Base-by-base conservation (phyloP, 164 flowering plant species). In the Magnolia changhungtana region DNA sequence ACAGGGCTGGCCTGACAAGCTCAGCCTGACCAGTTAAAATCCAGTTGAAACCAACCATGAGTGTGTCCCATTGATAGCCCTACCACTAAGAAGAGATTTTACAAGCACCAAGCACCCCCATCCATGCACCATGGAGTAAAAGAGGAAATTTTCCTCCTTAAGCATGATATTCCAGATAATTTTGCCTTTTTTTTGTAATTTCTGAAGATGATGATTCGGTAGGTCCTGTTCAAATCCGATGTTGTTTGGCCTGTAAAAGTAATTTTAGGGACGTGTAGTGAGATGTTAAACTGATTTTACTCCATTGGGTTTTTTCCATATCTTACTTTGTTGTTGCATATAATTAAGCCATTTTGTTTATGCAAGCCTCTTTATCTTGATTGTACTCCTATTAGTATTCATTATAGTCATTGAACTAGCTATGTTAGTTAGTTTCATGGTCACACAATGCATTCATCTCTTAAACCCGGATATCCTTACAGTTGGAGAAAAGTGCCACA, bases 401-500 rank as follows among this genome's bases (percentile, higher is more conserved):
- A 20, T 37, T 37, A 37, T 16, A 20, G n/a, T 37, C 13, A 19
- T 9, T 69, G 49, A 69, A 11, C 31, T 19, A 29, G 69, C 21
- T 64, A 6, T 64, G 23, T n/a, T 13, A 19, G 67, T 64, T n/a
- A 19, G 9, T 64, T 29, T 18, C 19, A 18, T 67, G 11, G 70
- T 27, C 23, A 50, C 58, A 50, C 7, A 70, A 49, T 10, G 55
- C 29, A 20, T 8, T 2, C 55, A 49, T 8, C 59, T 49, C 58
- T 49, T 37, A 49, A 45, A 4, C 23, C 50, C 4, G 19, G 13
- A 65, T 23, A 20, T 49, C 37, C 74, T 74, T 82, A 69, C 91
- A 94, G 98, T 50, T 96, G 88, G 99, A 96, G 88, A 92, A 89
- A 81, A 91, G 95, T 83, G 99, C 98, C 1, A 81, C 88, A 19